These are phyloP conservation scores for Isoetes taiwanensis DNA, from an alignment of 75 land plant species.

Conservation along the genomic window DNA sequence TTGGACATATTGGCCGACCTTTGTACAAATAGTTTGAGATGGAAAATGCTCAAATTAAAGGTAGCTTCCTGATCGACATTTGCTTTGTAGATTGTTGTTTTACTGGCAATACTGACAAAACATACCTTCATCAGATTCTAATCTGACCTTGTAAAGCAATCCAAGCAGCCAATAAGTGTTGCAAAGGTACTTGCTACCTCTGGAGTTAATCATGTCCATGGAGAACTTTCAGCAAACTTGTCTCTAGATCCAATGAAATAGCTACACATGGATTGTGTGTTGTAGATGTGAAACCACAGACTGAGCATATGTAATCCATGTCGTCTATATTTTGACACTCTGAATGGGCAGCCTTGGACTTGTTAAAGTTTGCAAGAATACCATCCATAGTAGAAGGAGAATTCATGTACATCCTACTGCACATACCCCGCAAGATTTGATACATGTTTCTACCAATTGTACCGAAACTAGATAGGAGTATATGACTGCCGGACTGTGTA, in stretches of 20 bases:
- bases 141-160: conserved; percentile 68
- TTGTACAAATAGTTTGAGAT: conserved; percentile 43
- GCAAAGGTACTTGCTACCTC: conserved; percentile 23
- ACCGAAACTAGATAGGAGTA: too few relatives aligned
- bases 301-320: conserved; percentile 79
- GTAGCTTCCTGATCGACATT: conserved; percentile 77
- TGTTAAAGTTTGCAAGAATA: conserved; percentile 50
- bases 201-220: too few relatives aligned
- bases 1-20: conserved; percentile 71
- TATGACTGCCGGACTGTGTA: too few relatives aligned
- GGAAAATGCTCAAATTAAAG: conserved; percentile 70
- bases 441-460: conserved; percentile 91
- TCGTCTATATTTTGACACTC: too few relatives aligned
- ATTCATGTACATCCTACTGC: conserved; percentile 88
- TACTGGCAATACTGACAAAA: conserved; percentile 65
- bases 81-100: conserved; percentile 80
- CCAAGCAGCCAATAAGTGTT: conserved; percentile 69
- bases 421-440: conserved; percentile 68
- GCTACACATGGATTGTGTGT: conserved; percentile 86
- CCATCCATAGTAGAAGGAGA: conserved; percentile 69
- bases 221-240: too few relatives aligned
- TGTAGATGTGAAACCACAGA: conserved; percentile 84
- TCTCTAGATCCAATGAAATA: conserved; percentile 72
- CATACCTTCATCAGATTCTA: conserved; percentile 67
- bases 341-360: too few relatives aligned